Evolutionary conservation across 495 filamentous ascomycete species (phyloP).

Genomic region (Melanomma pulvis-pyrius): DNA sequence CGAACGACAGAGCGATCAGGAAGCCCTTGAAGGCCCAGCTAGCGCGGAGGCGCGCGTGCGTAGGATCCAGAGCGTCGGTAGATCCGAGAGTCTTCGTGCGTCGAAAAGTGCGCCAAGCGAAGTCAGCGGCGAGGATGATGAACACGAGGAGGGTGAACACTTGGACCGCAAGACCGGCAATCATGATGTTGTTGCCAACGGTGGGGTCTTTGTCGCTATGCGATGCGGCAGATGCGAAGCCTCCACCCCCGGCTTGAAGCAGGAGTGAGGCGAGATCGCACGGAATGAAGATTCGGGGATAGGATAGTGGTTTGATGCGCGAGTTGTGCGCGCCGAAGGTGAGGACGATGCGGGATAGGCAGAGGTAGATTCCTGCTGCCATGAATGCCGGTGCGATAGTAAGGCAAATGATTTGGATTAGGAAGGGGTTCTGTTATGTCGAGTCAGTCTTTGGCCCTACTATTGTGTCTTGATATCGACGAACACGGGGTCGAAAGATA

Average conservation of each 20-base stretch:
- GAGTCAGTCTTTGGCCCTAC: background rate
- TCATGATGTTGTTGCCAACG: constrained; percentile 65
- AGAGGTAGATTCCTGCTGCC: constrained; percentile 63
- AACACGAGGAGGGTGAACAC: constrained; percentile 51
- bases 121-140: constrained; percentile 40
- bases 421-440: constrained; percentile 32
- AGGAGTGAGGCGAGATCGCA: constrained; percentile 55
- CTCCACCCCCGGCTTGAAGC: constrained; percentile 58
- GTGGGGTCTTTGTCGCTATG: constrained; percentile 42
- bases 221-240: constrained; percentile 40
- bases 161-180: constrained; percentile 72
- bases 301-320: constrained; percentile 56
- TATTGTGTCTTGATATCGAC: background rate
- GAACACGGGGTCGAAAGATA: background rate
- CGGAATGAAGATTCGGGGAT: constrained; percentile 58
- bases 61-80: constrained; percentile 25
- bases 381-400: constrained; percentile 61
- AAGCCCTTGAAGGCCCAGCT: constrained; percentile 35
- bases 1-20: constrained; percentile 31
- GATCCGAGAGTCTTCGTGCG: constrained; percentile 18
- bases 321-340: constrained; percentile 54
- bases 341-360: constrained; percentile 51
- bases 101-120: constrained; percentile 34
- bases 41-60: constrained; percentile 23
- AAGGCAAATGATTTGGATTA: constrained; percentile 54